Percentiles rank a stretch among this genome's conserved stretches.
phyloP scores from a whole-genome alignment of 768 basidiomycete species.

The Nidularia pulvinata region DNA sequence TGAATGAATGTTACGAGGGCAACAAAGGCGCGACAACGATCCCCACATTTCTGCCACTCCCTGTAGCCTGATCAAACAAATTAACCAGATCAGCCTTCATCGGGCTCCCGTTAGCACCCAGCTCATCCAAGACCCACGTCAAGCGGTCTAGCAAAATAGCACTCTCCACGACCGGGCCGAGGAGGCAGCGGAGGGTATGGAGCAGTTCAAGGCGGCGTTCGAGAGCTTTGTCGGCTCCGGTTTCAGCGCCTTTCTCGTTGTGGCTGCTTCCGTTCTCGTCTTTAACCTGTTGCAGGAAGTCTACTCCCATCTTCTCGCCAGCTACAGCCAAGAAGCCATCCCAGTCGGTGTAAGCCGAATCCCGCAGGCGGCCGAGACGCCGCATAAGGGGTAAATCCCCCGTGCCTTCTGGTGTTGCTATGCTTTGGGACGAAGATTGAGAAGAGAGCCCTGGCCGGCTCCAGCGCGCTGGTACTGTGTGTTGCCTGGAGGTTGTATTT shows the following conservation, averaged over 20 bases:
- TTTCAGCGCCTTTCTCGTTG: not conserved
- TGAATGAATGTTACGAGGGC: not conserved
- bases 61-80: slow-evolving; percentile 70
- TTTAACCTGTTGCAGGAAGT: no score
- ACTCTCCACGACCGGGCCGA: slow-evolving; percentile 70
- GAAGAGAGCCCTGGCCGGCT: not conserved
- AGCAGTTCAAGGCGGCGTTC: slow-evolving; percentile 53
- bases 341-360: slow-evolving; percentile 51
- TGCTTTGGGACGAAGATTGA: not conserved
- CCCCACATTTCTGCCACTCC: slow-evolving; percentile 74
- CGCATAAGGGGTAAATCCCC: not conserved
- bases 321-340: slow-evolving; percentile 35
- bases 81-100: slow-evolving; percentile 48
- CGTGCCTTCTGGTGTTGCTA: not conserved
- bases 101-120: slow-evolving; percentile 12
- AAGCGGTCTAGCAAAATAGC: slow-evolving; percentile 63
- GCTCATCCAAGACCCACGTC: slow-evolving; percentile 49
- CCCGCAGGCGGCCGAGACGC: slow-evolving; percentile 44
- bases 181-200: slow-evolving; percentile 65
- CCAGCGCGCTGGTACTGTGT: not conserved
- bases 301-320: slow-evolving; percentile 22
- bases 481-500: slow-evolving; percentile 17
- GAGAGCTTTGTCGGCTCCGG: slow-evolving; percentile 15
- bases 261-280: no score
- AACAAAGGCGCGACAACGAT: slow-evolving; percentile 44